phyloP scores from a whole-genome alignment of 31 red algal genomes.

The Odonthalia washingtoniensis region DNA sequence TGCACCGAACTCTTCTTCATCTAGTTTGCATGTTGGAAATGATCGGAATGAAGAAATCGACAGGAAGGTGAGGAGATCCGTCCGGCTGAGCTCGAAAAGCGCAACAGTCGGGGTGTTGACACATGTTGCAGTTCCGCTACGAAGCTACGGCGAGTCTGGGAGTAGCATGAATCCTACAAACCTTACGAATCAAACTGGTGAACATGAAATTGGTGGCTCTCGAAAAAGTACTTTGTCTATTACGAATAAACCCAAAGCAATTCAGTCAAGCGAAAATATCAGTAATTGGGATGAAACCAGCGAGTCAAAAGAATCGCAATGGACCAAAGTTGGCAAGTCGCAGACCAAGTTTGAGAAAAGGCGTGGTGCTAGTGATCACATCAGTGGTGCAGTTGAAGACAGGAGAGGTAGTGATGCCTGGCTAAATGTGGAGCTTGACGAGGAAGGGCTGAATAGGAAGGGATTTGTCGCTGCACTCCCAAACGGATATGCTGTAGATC shows the following conservation, averaged over 20 bases:
- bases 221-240: neutral
- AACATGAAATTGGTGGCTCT: neutral
- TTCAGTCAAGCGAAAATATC: neutral
- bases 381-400: neutral
- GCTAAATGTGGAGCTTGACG: neutral
- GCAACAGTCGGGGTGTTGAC: neutral
- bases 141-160: no score
- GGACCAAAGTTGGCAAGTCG: neutral
- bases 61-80: neutral
- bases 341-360: neutral
- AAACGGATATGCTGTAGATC: slow-evolving; percentile 42
- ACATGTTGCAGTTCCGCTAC: no score
- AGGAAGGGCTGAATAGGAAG: neutral
- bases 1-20: slow-evolving; percentile 61
- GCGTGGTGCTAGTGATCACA: neutral
- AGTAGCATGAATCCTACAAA: no score
- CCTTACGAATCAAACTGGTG: neutral
- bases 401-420: neutral
- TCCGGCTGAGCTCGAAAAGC: neutral
- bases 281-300: neutral
- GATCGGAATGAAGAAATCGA: neutral
- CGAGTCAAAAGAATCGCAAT: neutral
- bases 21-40: neutral
- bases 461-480: slow-evolving; percentile 11
- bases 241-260: neutral